Base-by-base conservation (phyloP, 2,329 filamentous ascomycete genomes). In the Hymenoscyphus linearis region DNA sequence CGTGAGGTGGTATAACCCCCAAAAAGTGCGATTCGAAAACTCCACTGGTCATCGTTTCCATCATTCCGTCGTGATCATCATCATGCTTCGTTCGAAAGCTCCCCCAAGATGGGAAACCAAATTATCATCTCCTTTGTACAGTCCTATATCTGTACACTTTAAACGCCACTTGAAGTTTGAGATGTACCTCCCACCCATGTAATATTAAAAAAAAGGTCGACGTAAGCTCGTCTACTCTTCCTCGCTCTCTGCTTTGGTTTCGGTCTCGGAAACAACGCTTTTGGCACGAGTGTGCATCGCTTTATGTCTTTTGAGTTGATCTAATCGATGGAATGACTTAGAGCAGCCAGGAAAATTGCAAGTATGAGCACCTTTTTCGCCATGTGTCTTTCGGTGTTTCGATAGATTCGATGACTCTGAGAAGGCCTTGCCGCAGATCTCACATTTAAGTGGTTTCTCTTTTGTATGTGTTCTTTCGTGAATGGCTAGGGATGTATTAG, bases 401-500 rank as follows among this genome's bases (percentile, higher is more conserved):
- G 85, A 84, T 18, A 88, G 74, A 67, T 88, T 88, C 3, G 85
- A 87, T 0, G 85, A 87, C 70, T 88, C 85, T 62, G 82, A 80
- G 69, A 88, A 88, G 10, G 74, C 74, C 68, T 84, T 85, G 53
- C 77, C 78, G 66, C 85, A 88, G 31, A 81, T 75, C 1, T 82
- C 79, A 64, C 85, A 88, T 52, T 76, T 73, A 0, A 88, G 74
- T 0, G 85, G 85, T 68, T 88, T 88, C 54, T 83, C 80, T 50
- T 85, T 84, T 0, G 86, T 87, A 68, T 89, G 87, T 14, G 82
- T 85, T 44, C 85, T 80, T 67, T 82, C 80, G 67, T 90, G 87
- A 78, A 87, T 87, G n/a, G 85, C 84, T 86, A 65, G 9, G 44
- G 9, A 9, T 4, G 6, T 7, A 18, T 47, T 47, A 47, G 40